Evolutionary conservation across 1,284 basidiomycete species (phyloP).

Genomic region (Ceratorhiza oryzae-sativae): DNA sequence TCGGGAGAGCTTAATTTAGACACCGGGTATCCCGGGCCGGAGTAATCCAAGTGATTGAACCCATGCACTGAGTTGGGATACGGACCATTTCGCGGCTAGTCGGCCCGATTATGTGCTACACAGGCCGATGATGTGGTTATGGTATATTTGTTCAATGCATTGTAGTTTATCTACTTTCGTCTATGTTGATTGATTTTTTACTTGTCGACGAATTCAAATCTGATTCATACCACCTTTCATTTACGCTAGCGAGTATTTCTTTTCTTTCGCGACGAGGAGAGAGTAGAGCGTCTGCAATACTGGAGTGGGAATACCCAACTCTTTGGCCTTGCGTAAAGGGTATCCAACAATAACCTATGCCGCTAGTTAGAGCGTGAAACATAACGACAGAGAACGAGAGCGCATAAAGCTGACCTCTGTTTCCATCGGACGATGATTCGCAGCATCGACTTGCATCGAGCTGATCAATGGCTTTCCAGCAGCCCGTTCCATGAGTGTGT

Average conservation of each 20-base stretch:
- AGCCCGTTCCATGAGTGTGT: conserved; percentile 22
- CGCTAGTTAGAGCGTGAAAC: neutral
- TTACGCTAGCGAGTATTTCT: conserved; percentile 10
- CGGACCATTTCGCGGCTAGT: no score
- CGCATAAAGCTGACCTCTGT: conserved; percentile 31
- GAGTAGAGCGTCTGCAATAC: conserved; percentile 30
- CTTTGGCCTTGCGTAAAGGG: conserved; percentile 34
- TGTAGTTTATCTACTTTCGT: neutral
- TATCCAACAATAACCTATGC: conserved; percentile 33
- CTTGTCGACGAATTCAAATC: neutral
- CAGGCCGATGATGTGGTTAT: neutral
- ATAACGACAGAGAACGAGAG: neutral
- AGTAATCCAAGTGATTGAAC: neutral
- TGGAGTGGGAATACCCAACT: conserved; percentile 31
- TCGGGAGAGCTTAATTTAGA: neutral
- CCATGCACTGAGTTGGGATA: no score
- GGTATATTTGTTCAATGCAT: neutral
- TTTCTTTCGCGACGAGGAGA: conserved; percentile 32
- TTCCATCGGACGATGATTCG: conserved; percentile 32
- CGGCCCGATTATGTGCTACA: neutral
- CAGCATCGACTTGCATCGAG: conserved; percentile 37
- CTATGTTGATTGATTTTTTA: neutral
- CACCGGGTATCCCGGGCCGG: neutral
- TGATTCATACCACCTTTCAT: neutral
- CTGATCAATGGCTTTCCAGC: conserved; percentile 23